Conservation (phyloP, 2,329 filamentous ascomycete genomes). For the Chrysoporthe deuterocubensis region DNA sequence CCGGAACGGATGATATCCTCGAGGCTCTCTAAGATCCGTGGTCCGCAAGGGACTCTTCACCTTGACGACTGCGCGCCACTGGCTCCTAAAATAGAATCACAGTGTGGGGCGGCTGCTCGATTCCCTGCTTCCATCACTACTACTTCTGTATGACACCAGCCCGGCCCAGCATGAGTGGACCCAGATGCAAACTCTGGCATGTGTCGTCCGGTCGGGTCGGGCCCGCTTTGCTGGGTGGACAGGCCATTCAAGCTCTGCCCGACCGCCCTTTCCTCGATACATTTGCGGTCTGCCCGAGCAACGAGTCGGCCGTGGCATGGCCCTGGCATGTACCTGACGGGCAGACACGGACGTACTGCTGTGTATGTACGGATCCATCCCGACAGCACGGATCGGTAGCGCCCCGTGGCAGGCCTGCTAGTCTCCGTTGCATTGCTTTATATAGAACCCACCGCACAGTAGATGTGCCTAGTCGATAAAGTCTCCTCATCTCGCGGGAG, state of each 20-base stretch:
- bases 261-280: background rate
- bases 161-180: background rate
- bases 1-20: too few relatives aligned
- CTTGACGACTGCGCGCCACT: too few relatives aligned
- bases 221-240: too few relatives aligned
- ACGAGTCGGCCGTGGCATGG: background rate
- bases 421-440: background rate
- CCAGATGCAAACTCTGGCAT: background rate
- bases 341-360: background rate
- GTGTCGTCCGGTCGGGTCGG: too few relatives aligned
- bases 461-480: background rate
- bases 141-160: background rate
- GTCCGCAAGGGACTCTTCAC: too few relatives aligned
- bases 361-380: background rate
- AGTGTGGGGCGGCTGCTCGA: background rate
- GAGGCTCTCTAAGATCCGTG: too few relatives aligned
- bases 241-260: background rate
- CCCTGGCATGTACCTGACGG: background rate
- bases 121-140: background rate
- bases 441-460: conserved; percentile 4
- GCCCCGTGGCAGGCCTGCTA: background rate
- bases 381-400: background rate
- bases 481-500: background rate
- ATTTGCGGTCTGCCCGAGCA: too few relatives aligned
- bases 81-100: background rate